Evolutionary conservation across 164 flowering plant genomes (phyloP).

Genomic region (Cinnamomum chago): DNA sequence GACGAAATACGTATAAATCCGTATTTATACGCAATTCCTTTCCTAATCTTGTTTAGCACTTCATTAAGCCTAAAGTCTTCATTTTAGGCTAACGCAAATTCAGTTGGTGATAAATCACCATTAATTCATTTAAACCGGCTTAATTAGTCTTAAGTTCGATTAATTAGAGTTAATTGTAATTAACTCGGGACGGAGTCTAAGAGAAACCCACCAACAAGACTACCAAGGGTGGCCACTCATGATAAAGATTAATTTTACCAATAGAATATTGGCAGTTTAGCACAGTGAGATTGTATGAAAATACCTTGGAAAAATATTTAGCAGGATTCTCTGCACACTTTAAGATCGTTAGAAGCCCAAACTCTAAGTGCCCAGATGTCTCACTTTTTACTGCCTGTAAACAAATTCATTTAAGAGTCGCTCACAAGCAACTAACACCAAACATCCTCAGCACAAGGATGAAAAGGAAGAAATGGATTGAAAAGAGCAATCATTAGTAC

Average conservation of each 20-base stretch:
- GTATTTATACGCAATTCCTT: too few relatives aligned
- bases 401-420: neutral
- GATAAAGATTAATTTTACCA: neutral
- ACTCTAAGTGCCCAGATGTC: constrained; percentile 59
- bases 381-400: constrained; percentile 71
- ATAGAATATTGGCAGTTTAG: neutral
- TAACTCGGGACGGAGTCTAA: too few relatives aligned
- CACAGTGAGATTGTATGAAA: neutral
- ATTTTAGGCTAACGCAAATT: too few relatives aligned
- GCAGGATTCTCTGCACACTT: constrained; percentile 63
- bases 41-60: too few relatives aligned
- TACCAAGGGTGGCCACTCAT: neutral
- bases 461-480: neutral
- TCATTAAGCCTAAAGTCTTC: too few relatives aligned
- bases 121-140: too few relatives aligned
- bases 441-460: neutral
- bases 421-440: neutral
- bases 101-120: too few relatives aligned
- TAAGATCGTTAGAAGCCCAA: constrained; percentile 55
- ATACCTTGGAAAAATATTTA: constrained; percentile 69
- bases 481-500: neutral
- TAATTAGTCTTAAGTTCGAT: too few relatives aligned
- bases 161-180: too few relatives aligned
- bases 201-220: neutral
- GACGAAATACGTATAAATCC: too few relatives aligned